Base-by-base conservation (phyloP, 148 eudicot genomes). In the Camellia granthamiana region DNA sequence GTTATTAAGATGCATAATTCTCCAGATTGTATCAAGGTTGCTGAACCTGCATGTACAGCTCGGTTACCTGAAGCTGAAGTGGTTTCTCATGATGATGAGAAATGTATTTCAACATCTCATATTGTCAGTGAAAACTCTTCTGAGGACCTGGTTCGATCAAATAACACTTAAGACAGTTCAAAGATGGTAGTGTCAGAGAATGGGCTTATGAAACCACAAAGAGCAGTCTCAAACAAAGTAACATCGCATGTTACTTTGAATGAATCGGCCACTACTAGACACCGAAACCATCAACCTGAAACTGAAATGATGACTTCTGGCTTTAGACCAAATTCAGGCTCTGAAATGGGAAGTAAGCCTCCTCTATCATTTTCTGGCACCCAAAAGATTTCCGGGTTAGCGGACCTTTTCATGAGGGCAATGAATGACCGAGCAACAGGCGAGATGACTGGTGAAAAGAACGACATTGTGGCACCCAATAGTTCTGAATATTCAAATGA, bases 381-480 rank as follows among this genome's bases (percentile, higher is more conserved):
- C 19, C 62, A 62, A 61, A 72, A 62, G 49, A 42, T 1, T 30
- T 38, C 8, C 38, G 63, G 77, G 13, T 15, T 41, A 15, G 52
- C 19, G 41, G 71, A n/a, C 51, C 38, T 62, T 62, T 80, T 62
- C 6, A n/a, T 12, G 6, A 80, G 58, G 77, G 41, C 4, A 21
- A 19, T 46, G 19, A 41, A 23, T 64, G 71, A 77, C 51, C 59
- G 19, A 21, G 61, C 30, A 77, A 44, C 21, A 72, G 72, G 52
- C 41, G 56, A 80, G 42, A 72, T 43, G 3, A 80, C 47, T 19
- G 8, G 15, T 44, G 75, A 61, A 44, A 79, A 64, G 49, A 60
- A 76, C 44, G 55, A 80, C 41, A 63, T 43, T 62, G 21, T 47
- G 51, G 9, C 61, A 41, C 55, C 77, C 15, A 13, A n/a, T 62